phyloP scores from a whole-genome alignment of 768 basidiomycete genomes.

The Trametes punicea region DNA sequence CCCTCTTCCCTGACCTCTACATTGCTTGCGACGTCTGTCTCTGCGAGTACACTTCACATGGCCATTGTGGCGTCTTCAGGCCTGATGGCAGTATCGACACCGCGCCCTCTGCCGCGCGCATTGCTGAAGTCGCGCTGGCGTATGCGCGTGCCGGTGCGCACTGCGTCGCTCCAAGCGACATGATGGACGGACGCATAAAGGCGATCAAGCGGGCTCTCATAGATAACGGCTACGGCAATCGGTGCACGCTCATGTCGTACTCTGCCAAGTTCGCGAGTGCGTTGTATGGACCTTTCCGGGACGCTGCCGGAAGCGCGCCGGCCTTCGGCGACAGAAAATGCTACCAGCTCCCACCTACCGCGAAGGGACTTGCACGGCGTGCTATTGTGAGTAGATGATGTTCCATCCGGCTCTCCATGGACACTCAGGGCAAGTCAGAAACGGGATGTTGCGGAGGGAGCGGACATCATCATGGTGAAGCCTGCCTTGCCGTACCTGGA shows the following conservation, averaged over 20 bases:
- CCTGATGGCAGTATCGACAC: constrained; percentile 75
- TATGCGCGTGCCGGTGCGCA: constrained; percentile 97
- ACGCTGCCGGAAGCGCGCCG: constrained; percentile 96
- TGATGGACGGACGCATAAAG: constrained; percentile 97
- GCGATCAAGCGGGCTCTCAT: constrained; percentile 87
- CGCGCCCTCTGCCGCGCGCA: constrained; percentile 75
- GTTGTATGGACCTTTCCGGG: constrained; percentile 97
- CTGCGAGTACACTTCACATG: constrained; percentile 99
- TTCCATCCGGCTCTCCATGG: not conserved
- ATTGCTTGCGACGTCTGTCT: constrained; percentile 95
- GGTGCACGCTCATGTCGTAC: constrained; percentile 93
- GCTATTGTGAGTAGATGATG: constrained; percentile 70
- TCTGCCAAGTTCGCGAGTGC: constrained; percentile 96
- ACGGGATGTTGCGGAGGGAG: constrained; percentile 88
- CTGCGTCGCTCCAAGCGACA: constrained; percentile 97
- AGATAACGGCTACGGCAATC: constrained; percentile 79
- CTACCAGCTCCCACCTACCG: constrained; percentile 92
- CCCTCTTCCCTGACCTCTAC: constrained; percentile 79
- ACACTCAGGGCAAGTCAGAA: constrained; percentile 43
- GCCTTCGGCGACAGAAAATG: constrained; percentile 96
- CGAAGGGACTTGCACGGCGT: constrained; percentile 84
- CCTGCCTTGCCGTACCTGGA: constrained; percentile 96
- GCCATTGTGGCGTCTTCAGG: constrained; percentile 87
- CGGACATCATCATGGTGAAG: constrained; percentile 99
- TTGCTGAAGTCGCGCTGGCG: constrained; percentile 87